Base-by-base conservation (phyloP, 2,329 filamentous ascomycete species). In the Pseudocercospora vitis region DNA sequence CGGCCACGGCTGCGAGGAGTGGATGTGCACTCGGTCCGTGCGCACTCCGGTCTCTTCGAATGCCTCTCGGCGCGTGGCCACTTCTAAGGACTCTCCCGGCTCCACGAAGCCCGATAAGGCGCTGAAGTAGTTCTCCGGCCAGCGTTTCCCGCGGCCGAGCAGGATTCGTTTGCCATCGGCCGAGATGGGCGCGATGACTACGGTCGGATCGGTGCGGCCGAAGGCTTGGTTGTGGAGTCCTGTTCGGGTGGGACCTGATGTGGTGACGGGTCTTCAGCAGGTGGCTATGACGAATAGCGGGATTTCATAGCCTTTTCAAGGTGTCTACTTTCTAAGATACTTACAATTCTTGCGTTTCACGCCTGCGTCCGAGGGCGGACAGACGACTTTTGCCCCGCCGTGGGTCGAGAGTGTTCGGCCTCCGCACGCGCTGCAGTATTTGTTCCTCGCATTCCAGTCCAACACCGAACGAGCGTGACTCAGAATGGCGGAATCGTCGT, bases 1-100 rank as follows among this genome's bases (percentile, higher is more conserved):
- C 2, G 89, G 89, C 89, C 89, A 95, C 1, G 89, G 89, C 73
- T 95, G 89, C 14, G 87, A 88, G 39, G 85, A 89, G 70, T 95
- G 89, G 50, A 95, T 82, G 16, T 91, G 82, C 3, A 95, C 89
- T 1, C 88, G 79, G 21, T 88, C 89, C 8, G 92, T 81, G 5
- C 75, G 76, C 26, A 94, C 88, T 12, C 89, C 89, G 32, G 85
- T 84, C 73, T 95, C 89, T 70, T 95, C 89, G 87, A 88, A 91
- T 2, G 91, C 87, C 74, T 95, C 89, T 51, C 89, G 80, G 1
- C 89, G 80, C 4, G 92, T 88, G 0, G 89, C 87, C 71, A 94
- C 89, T 71, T 95, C 89, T 52, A 94, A 83, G 1, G 86, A 89
- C 76, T 95, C 89, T 1, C 86, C 89, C 0, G 89, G 89, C 72